A percentile compares a stretch with the other conserved stretches of the same genome.
phyloP scores from a whole-genome alignment of 2,329 filamentous ascomycete species.

The Pyricularia pennisetigena region DNA sequence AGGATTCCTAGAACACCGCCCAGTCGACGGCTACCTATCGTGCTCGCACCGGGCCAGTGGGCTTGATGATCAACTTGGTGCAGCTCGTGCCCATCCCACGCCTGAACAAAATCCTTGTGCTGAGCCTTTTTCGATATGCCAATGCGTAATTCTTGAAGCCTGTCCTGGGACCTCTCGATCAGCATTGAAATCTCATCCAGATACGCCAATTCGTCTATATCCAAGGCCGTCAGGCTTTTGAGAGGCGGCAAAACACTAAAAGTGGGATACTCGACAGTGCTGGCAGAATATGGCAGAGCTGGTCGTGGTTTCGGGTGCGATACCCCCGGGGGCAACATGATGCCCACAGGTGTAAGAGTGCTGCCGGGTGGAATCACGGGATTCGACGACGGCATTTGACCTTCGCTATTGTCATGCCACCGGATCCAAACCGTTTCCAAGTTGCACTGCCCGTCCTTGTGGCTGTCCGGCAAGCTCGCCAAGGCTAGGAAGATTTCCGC shows the following conservation, averaged over 20 bases:
- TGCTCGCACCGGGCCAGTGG: constrained; percentile 44
- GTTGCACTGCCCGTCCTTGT: constrained; percentile 50
- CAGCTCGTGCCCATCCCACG: constrained; percentile 53
- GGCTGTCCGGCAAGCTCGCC: constrained; percentile 55
- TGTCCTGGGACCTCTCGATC: constrained; percentile 58
- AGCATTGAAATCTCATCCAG: constrained; percentile 74
- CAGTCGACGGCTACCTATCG: constrained; percentile 51
- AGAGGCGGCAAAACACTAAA: constrained; percentile 69
- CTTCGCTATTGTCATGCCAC: constrained; percentile 66
- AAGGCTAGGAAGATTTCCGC: constrained; percentile 75
- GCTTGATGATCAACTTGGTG: constrained; percentile 54
- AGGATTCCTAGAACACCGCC: constrained; percentile 61
- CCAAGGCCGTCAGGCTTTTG: constrained; percentile 65
- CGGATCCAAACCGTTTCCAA: constrained; percentile 70
- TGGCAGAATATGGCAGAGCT: constrained; percentile 39
- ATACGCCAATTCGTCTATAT: constrained; percentile 76
- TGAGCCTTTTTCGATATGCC: constrained; percentile 50
- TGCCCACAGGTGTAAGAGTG: constrained; percentile 30
- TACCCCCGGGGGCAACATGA: constrained; percentile 21
- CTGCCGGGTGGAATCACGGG: constrained; percentile 20
- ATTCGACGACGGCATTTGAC: background rate
- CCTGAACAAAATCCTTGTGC: constrained; percentile 42
- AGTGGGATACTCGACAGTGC: constrained; percentile 65
- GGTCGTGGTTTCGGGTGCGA: constrained; percentile 19
- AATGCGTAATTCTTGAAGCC: constrained; percentile 61